Percentiles rank a stretch among this genome's conserved stretches.
phyloP scores from a whole-genome alignment of 495 filamentous ascomycete species.

The Xylaria telfairii region DNA sequence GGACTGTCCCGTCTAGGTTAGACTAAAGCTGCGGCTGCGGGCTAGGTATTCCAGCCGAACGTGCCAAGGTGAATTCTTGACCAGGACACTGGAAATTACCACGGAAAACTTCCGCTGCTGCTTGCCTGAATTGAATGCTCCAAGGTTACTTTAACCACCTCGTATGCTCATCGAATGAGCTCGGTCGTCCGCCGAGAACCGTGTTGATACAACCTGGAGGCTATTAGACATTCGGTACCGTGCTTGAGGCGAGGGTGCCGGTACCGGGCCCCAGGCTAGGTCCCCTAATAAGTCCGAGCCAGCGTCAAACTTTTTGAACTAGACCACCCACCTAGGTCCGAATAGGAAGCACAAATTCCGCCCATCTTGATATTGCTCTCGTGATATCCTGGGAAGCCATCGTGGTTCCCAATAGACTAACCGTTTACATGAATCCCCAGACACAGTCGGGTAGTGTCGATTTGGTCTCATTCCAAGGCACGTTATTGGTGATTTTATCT shows the following conservation, averaged over 20 bases:
- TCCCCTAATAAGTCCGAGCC: background rate
- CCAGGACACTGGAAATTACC: background rate
- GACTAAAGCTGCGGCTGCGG: too few species aligned
- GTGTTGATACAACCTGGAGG: background rate
- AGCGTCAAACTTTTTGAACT: background rate
- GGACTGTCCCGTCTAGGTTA: too few species aligned
- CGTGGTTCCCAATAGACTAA: background rate
- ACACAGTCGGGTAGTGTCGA: background rate
- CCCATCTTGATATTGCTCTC: background rate
- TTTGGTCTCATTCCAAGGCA: background rate
- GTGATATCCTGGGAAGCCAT: background rate
- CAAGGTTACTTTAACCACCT: background rate
- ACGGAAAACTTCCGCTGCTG: slow-evolving; percentile 5
- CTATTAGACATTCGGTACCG: too few species aligned
- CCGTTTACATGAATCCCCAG: too few species aligned
- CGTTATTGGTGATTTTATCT: background rate
- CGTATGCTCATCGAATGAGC: background rate
- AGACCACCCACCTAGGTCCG: background rate
- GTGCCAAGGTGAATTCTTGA: background rate
- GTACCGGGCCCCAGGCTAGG: background rate
- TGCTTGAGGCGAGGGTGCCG: background rate
- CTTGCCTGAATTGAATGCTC: background rate
- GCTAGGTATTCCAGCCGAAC: background rate
- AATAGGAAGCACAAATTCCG: background rate
- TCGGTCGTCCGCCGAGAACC: background rate